Percentiles rank a stretch among this genome's conserved stretches.
Evolutionary conservation across 2,329 filamentous ascomycete genomes (phyloP).

Genomic region (Clonostachys sp.): DNA sequence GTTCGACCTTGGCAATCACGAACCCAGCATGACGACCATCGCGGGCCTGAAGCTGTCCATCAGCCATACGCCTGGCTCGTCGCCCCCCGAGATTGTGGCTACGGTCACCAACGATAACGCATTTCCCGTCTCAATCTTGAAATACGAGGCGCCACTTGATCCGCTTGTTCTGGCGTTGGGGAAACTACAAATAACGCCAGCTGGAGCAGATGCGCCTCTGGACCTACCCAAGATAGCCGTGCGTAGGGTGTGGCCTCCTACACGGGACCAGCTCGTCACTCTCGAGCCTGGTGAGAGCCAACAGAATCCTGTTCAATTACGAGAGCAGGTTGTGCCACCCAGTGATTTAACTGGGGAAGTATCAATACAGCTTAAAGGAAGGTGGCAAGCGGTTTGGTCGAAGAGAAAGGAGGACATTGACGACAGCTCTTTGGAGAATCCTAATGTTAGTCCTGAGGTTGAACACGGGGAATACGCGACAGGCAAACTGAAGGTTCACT

Average conservation of each 20-base stretch:
- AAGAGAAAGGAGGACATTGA: slow-evolving; percentile 14
- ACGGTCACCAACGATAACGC: slow-evolving; percentile 32
- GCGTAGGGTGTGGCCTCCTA: slow-evolving; percentile 33
- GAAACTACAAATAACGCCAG: slow-evolving; percentile 29
- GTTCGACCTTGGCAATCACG: no score
- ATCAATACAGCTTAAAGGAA: slow-evolving; percentile 25
- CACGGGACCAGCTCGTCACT: slow-evolving; percentile 27
- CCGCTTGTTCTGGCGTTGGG: slow-evolving; percentile 33
- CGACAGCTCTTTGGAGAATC: slow-evolving; percentile 10
- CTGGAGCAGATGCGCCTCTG: slow-evolving; percentile 22
- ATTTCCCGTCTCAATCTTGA: slow-evolving; percentile 31
- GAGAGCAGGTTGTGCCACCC: slow-evolving; percentile 25
- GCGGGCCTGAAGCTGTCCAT: slow-evolving; percentile 23
- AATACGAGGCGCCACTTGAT: slow-evolving; percentile 41
- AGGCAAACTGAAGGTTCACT: no score
- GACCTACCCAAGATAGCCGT: slow-evolving; percentile 29
- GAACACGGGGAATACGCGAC: no score
- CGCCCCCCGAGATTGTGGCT: slow-evolving; percentile 27
- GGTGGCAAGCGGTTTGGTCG: slow-evolving; percentile 26
- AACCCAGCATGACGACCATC: slow-evolving; percentile 2
- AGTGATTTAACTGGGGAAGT: slow-evolving; percentile 22
- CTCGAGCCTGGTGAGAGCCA: slow-evolving; percentile 27
- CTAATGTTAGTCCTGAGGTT: neutral
- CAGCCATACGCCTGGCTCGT: slow-evolving; percentile 18
- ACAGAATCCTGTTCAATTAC: slow-evolving; percentile 28